Evolutionary conservation across 176 grass and related monocot genomes (phyloP).

Genomic region (Echinochloa phyllopogon): DNA sequence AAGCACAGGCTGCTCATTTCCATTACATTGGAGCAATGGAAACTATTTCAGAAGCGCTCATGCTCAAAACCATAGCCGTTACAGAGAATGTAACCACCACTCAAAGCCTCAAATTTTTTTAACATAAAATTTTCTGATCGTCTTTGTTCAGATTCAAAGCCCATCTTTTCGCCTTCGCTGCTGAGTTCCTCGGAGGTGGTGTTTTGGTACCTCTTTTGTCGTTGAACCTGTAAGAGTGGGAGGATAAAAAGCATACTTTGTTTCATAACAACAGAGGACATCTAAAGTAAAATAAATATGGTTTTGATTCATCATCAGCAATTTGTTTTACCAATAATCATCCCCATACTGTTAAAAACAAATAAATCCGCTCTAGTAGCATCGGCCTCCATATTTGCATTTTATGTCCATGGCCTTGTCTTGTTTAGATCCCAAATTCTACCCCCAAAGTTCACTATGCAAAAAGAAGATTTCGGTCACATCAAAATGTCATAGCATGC

Average conservation of each 20-base stretch:
- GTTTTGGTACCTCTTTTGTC: conserved; percentile 49
- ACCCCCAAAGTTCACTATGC: conserved; percentile 26
- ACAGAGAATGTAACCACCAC: conserved; percentile 50
- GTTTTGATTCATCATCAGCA: conserved; percentile 9
- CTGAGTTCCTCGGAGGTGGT: conserved; percentile 46
- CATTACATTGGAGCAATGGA: neutral
- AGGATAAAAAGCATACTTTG: neutral
- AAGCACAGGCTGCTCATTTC: neutral
- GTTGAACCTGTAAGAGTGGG: conserved; percentile 38
- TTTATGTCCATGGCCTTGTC: conserved; percentile 14
- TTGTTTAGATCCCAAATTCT: too few relatives aligned
- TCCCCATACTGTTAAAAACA: neutral
- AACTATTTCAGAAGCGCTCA: neutral
- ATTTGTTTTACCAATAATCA: neutral
- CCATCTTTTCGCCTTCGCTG: conserved; percentile 10
- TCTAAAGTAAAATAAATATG: neutral
- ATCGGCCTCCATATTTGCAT: too few relatives aligned
- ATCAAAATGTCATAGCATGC: too few relatives aligned
- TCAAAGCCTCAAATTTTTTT: neutral
- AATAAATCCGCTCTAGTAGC: conserved; percentile 1
- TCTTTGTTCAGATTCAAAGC: too few relatives aligned
- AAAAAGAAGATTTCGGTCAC: too few relatives aligned
- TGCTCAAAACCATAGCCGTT: neutral
- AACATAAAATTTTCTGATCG: neutral
- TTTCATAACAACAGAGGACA: conserved; percentile 11